phyloP scores from a whole-genome alignment of 164 flowering plant species.

The Chimonanthus praecox region DNA sequence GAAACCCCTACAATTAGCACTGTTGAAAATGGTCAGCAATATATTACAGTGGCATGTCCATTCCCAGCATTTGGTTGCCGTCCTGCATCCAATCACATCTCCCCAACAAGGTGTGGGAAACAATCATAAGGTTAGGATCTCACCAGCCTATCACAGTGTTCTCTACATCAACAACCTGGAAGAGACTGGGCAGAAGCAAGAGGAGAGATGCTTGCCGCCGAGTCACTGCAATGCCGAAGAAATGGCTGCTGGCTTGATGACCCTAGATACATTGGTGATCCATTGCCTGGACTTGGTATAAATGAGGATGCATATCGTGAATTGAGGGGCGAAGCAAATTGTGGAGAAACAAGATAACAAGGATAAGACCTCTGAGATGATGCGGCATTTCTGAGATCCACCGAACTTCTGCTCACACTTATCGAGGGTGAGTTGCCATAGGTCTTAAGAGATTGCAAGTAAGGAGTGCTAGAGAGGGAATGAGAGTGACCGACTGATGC shows the following conservation, averaged over 20 bases:
- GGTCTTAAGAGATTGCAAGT: conserved; percentile 43
- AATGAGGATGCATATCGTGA: conserved; percentile 56
- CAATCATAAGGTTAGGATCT: background rate
- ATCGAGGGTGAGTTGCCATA: conserved; percentile 51
- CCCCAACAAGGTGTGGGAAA: background rate
- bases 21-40: background rate
- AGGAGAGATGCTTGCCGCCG: conserved; percentile 77
- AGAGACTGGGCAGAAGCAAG: conserved; percentile 83
- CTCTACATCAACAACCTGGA: conserved; percentile 57
- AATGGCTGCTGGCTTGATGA: conserved; percentile 61
- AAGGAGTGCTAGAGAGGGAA: conserved; percentile 47
- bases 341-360: conserved; percentile 47
- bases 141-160: background rate
- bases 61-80: background rate
- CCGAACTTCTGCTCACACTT: conserved; percentile 56
- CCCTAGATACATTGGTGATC: conserved; percentile 51
- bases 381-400: conserved; percentile 54
- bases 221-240: conserved; percentile 59
- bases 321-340: conserved; percentile 47
- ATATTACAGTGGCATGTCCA: background rate
- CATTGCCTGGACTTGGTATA: conserved; percentile 68
- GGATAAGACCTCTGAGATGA: conserved; percentile 68
- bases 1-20: background rate
- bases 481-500: conserved; percentile 31
- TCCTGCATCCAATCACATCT: background rate